These are phyloP conservation scores for Neoboletus brunneissimus DNA, from an alignment of 768 basidiomycete genomes.

Conservation along the genomic window DNA sequence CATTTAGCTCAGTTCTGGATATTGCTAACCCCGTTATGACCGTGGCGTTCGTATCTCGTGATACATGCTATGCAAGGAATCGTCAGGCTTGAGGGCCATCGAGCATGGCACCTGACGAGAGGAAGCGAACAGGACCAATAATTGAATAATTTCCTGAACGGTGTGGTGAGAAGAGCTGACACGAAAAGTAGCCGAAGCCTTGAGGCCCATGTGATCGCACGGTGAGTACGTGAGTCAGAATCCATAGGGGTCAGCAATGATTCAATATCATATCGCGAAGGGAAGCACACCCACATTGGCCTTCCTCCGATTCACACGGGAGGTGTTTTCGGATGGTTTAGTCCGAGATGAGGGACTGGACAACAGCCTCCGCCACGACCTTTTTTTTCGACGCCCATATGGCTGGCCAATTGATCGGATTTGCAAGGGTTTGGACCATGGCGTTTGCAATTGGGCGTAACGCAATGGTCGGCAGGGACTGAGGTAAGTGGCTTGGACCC, in stretches of 20 bases:
- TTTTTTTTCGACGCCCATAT: not conserved
- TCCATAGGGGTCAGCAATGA: not conserved
- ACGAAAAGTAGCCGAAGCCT: not conserved
- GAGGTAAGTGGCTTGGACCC: slow-evolving; percentile 11
- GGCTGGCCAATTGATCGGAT: slow-evolving; percentile 1
- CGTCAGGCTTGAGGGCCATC: not conserved
- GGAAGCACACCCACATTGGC: not conserved
- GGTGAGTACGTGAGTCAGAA: not conserved
- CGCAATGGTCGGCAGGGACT: not conserved
- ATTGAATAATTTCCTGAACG: not conserved
- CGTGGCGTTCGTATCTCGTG: not conserved
- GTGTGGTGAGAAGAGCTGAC: no score
- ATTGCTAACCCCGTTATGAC: no score
- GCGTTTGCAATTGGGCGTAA: not conserved
- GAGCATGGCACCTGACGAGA: not conserved
- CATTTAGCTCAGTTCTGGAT: not conserved
- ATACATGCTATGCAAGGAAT: not conserved
- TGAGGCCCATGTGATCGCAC: not conserved
- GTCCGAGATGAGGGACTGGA: no score
- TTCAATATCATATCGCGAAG: not conserved
- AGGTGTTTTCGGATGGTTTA: not conserved
- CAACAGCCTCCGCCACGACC: not conserved
- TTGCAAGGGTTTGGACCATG: not conserved
- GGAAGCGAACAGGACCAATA: not conserved
- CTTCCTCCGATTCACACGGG: not conserved